These are phyloP conservation scores for Pleurotus cornucopiae DNA, from an alignment of 768 basidiomycete species.

Conservation along the genomic window DNA sequence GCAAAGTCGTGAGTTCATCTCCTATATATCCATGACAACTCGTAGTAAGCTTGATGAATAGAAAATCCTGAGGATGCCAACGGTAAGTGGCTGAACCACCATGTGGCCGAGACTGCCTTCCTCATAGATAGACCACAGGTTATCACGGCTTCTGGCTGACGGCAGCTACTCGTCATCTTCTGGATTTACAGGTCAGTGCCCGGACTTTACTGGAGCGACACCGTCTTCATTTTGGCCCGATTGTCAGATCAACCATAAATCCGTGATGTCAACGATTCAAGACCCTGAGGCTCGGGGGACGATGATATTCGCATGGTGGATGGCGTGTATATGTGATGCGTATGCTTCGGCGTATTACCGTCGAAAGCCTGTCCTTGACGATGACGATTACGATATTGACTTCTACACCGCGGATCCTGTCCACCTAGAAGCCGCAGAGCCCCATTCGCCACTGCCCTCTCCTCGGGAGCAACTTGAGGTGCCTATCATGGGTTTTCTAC, in stretches of 20 bases:
- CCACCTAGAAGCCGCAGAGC: slow-evolving; percentile 41
- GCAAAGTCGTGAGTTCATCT: slow-evolving; percentile 73
- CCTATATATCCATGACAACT: slow-evolving; percentile 8
- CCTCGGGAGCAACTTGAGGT: slow-evolving; percentile 82
- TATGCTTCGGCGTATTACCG: slow-evolving; percentile 82
- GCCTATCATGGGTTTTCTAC: slow-evolving; percentile 15
- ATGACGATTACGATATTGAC: slow-evolving; percentile 87
- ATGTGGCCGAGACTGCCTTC: no score
- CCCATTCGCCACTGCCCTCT: slow-evolving; percentile 46
- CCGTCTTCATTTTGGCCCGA: not conserved
- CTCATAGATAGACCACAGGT: slow-evolving; percentile 40
- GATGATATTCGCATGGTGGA: slow-evolving; percentile 94
- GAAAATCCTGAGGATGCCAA: slow-evolving; percentile 71
- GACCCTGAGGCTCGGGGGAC: slow-evolving; percentile 75
- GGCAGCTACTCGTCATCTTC: slow-evolving; percentile 70
- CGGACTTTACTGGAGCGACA: slow-evolving; percentile 9
- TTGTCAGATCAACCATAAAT: slow-evolving; percentile 77
- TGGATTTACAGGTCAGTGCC: slow-evolving; percentile 64
- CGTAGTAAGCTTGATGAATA: slow-evolving; percentile 24
- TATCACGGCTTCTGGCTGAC: slow-evolving; percentile 85
- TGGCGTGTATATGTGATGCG: slow-evolving; percentile 82
- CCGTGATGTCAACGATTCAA: slow-evolving; percentile 66
- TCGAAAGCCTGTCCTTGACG: slow-evolving; percentile 80
- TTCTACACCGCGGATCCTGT: slow-evolving; percentile 76
- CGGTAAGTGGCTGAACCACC: slow-evolving; percentile 36